These are phyloP conservation scores for Luvunga scandens DNA, from an alignment of 345 rosid species.

Conservation along the genomic window DNA sequence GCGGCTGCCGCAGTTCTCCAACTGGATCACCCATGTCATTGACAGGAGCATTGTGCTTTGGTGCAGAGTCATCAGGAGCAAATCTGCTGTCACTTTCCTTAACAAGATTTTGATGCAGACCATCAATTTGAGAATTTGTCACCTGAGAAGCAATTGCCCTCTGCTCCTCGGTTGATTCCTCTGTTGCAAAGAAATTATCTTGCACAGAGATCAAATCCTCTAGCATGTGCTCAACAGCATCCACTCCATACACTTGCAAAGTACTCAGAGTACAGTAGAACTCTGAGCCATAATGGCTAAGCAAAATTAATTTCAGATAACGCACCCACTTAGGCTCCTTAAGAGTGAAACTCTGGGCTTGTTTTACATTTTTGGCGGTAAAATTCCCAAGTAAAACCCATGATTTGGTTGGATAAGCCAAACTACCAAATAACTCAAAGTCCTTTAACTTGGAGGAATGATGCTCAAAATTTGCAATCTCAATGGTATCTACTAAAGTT, in stretches of 20 bases:
- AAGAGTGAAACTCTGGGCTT: conserved; percentile 44
- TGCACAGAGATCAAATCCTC: conserved; percentile 54
- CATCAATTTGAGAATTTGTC: conserved; percentile 17
- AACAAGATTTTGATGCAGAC: conserved; percentile 17
- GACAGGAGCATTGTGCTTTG: conserved; percentile 20
- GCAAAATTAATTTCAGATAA: conserved; percentile 44
- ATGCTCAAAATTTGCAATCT: conserved; percentile 57
- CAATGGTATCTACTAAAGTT: conserved; percentile 47
- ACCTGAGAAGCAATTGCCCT: conserved; percentile 11
- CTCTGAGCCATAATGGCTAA: conserved; percentile 52
- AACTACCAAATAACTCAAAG: conserved; percentile 49
- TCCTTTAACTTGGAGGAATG: conserved; percentile 51
- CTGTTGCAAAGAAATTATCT: conserved; percentile 19
- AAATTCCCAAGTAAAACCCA: conserved; percentile 53
- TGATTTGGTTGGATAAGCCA: conserved; percentile 51
- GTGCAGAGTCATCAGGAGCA: conserved; percentile 16
- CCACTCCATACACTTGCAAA: conserved; percentile 53
- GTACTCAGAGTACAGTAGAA: conserved; percentile 55
- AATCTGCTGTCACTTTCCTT: conserved; percentile 16
- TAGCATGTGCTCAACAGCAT: conserved; percentile 59
- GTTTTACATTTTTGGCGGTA: conserved; percentile 50
- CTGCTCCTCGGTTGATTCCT: conserved; percentile 19
- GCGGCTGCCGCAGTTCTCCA: conserved; percentile 40
- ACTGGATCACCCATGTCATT: conserved; percentile 25
- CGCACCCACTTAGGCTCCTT: conserved; percentile 48